Conservation (phyloP, 2,329 filamentous ascomycete genomes). For the Colletotrichum neosansevieriae region DNA sequence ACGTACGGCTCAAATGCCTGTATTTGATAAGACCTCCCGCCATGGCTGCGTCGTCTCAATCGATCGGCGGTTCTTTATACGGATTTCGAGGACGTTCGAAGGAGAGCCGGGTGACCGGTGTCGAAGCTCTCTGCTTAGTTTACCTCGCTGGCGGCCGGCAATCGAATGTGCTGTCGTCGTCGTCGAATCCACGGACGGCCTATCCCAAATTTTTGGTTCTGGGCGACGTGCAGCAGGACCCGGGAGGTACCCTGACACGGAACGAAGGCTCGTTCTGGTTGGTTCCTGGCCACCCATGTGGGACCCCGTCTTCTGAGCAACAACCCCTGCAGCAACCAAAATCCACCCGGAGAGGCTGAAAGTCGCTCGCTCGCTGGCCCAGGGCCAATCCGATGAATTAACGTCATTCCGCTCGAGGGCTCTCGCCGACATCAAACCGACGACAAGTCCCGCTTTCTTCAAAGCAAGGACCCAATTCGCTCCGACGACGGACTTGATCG, state of each 20-base stretch:
- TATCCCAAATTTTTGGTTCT: slow-evolving; percentile 36
- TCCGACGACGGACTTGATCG: slow-evolving; percentile 15
- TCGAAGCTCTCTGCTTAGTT: slow-evolving; percentile 29
- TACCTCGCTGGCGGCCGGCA: slow-evolving; percentile 9
- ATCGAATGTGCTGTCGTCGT: slow-evolving; percentile 41
- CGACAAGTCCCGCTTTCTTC: slow-evolving; percentile 27
- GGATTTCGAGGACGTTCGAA: slow-evolving; percentile 24
- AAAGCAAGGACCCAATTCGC: slow-evolving; percentile 27
- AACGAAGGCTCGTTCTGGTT: slow-evolving; percentile 21
- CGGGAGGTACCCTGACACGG: slow-evolving; percentile 23
- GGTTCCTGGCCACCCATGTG: slow-evolving; percentile 1
- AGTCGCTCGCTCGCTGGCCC: slow-evolving; percentile 24
- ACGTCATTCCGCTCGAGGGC: slow-evolving; percentile 37
- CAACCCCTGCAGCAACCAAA: slow-evolving; percentile 32
- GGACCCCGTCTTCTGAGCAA: slow-evolving; percentile 7
- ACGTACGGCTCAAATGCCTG: slow-evolving; percentile 87
- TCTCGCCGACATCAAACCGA: slow-evolving; percentile 15
- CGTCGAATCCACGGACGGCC: slow-evolving; percentile 1
- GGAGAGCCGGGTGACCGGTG: slow-evolving; percentile 27
- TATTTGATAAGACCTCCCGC: slow-evolving; percentile 89
- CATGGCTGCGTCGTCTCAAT: slow-evolving; percentile 63
- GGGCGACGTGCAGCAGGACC: slow-evolving; percentile 11
- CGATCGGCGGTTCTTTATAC: background rate
- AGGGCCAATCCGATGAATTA: slow-evolving; percentile 26
- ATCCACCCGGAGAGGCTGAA: slow-evolving; percentile 39